A percentile compares a stretch with the other conserved stretches of the same genome.
Conservation (phyloP, 306 rosid genomes). For the Malus sieversii region DNA sequence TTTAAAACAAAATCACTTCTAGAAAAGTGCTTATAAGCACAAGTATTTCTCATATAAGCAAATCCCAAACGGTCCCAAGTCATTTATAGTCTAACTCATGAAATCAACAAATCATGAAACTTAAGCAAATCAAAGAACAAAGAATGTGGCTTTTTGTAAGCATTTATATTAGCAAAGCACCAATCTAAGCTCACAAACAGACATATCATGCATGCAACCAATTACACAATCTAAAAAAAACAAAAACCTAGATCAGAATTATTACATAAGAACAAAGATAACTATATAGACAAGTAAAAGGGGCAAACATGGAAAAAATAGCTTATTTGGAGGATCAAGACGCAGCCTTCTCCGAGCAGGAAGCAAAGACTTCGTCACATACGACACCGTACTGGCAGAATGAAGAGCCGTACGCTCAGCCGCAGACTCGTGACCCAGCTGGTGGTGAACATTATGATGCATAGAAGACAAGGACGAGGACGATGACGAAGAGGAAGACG, state of each 20-base stretch:
- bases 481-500: conserved; percentile 34
- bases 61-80: neutral
- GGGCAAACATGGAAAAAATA: conserved; percentile 80
- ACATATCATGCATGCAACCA: neutral
- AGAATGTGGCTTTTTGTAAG: neutral
- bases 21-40: no score
- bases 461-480: conserved; percentile 26
- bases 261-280: neutral
- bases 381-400: conserved; percentile 54
- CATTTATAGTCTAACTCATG: neutral
- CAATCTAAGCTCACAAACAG: neutral
- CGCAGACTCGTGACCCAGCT: conserved; percentile 43
- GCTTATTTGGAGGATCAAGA: conserved; percentile 94
- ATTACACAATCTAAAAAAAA: neutral
- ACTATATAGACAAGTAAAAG: neutral
- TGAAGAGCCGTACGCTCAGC: conserved; percentile 43
- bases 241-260: neutral
- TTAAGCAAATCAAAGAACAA: conserved; percentile 6
- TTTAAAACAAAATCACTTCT: neutral
- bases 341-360: conserved; percentile 79
- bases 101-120: conserved; percentile 3
- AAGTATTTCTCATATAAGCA: neutral
- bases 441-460: conserved; percentile 31
- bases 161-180: neutral
- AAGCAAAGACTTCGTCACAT: conserved; percentile 71